Evolutionary conservation across 2,329 filamentous ascomycete species (phyloP).

Genomic region (Ustilaginoidea virens): DNA sequence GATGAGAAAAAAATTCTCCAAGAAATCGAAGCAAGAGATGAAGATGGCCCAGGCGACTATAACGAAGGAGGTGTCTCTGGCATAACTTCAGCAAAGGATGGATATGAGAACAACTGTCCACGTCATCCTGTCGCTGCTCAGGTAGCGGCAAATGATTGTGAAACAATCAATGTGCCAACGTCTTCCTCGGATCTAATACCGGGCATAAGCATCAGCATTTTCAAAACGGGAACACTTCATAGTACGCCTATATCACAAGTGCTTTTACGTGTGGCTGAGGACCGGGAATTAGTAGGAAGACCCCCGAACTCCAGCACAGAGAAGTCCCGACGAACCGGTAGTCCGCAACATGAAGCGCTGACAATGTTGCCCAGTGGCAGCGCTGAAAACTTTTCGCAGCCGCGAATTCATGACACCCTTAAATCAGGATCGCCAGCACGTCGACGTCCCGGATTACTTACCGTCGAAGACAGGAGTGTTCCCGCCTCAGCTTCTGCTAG

Average conservation of each 20-base stretch:
- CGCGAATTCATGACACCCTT: too few relatives aligned
- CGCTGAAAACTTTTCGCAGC: constrained; percentile 1
- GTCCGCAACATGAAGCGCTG: constrained; percentile 1
- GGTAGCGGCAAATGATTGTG: too few relatives aligned
- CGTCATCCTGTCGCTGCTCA: too few relatives aligned
- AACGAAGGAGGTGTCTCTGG: too few relatives aligned
- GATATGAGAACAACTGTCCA: too few relatives aligned
- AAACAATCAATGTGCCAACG: too few relatives aligned
- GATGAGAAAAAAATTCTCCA: constrained; percentile 45
- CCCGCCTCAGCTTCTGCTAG: too few relatives aligned
- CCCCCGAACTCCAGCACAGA: constrained; percentile 5
- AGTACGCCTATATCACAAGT: constrained; percentile 20
- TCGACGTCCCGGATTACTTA: too few relatives aligned
- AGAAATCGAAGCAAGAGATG: constrained; percentile 29
- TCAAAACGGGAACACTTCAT: constrained; percentile 21
- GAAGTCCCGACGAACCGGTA: neutral
- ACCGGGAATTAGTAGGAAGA: constrained; percentile 17
- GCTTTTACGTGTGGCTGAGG: constrained; percentile 25
- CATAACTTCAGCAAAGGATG: too few relatives aligned
- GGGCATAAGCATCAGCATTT: constrained; percentile 27
- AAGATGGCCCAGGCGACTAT: constrained; percentile 33
- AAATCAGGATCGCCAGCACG: too few relatives aligned
- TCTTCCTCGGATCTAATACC: constrained; percentile 1
- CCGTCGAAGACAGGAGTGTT: too few relatives aligned
- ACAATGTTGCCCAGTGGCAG: neutral